Base-by-base conservation (phyloP, 179 eudicot species). In the Spinacia oleracea region DNA sequence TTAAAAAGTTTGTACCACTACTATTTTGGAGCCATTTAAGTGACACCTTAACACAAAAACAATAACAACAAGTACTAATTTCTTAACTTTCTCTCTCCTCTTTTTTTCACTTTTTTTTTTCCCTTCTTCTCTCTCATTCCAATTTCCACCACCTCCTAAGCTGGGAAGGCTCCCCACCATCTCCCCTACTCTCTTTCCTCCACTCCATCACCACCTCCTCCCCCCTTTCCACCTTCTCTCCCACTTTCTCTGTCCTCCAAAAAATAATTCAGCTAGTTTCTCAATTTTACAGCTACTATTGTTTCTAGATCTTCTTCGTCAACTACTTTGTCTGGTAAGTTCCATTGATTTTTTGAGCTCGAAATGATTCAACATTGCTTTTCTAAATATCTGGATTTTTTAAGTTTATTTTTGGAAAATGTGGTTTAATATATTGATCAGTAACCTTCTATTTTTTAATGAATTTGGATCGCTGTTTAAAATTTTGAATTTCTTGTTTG, bases 41-140 rank as follows among this genome's bases (percentile, higher is more conserved):
- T 84, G 82, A 85, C 89, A 83, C 88, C 86, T 84, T 72, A 70
- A 84, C 79, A 69, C 84, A 72, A 27, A 67, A 38, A 38, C 40
- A 38, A 38, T 38, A 3, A 38, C 40, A 38, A 38, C 40, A 38
- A 38, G 40, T 38, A 0, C 4, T 38, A 38, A 38, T 38, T 38
- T 38, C 40, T 38, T 48, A 18, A 48, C 18, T 14, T 48, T 48
- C 53, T 48, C 53, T 48, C 53, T 48, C 53, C 70, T 14, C 70
- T 18, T 65, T 35, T 18, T 65, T 35, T 53, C 77, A 34, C 75
- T 59, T 46, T 10, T 58, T 43, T 66, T 48, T 71, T 60, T 75
- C 56, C 9, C 73, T 23, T 15, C 64, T 81, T 34, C 81, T 56
- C n/a, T 72, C 51, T 32, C 84, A 10, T 60, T 38, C 40, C 40